A percentile compares a stretch with the other conserved stretches of the same genome.
Evolutionary conservation across 164 flowering plant species (phyloP).

Genomic region (Vitis vinifera): DNA sequence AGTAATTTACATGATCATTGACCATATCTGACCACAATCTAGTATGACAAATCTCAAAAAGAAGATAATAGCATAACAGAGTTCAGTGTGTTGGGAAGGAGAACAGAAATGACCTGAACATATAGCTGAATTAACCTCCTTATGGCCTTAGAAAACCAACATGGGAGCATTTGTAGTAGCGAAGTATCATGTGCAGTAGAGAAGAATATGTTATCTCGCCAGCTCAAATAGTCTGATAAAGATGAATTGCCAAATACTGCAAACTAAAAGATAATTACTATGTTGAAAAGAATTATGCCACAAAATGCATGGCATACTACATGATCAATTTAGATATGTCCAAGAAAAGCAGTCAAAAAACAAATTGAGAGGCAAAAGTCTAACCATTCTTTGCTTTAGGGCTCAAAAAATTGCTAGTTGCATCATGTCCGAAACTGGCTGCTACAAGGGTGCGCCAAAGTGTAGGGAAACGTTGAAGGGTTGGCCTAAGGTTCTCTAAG

Average conservation of each 20-base stretch:
- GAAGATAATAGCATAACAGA: background rate
- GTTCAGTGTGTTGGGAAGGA: background rate
- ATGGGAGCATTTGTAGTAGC: conserved; percentile 87
- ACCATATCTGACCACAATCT: background rate
- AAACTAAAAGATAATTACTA: conserved; percentile 9
- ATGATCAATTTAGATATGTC: background rate
- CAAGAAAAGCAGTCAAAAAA: background rate
- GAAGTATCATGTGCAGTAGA: conserved; percentile 86
- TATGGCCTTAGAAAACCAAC: conserved; percentile 88
- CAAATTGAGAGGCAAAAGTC: conserved; percentile 7
- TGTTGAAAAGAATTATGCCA: background rate
- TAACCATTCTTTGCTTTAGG: conserved; percentile 55
- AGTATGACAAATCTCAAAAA: background rate
- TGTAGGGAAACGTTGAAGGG: conserved; percentile 80
- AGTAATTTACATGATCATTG: background rate
- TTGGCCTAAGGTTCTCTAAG: conserved; percentile 83
- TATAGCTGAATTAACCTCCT: conserved; percentile 86
- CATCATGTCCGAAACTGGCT: conserved; percentile 81
- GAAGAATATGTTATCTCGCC: conserved; percentile 82
- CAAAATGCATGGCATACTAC: background rate
- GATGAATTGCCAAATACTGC: conserved; percentile 56
- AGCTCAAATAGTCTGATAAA: conserved; percentile 70
- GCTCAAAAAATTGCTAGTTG: conserved; percentile 35
- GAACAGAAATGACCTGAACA: conserved; percentile 66
- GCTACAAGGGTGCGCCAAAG: conserved; percentile 84